Base-by-base conservation (phyloP, 768 basidiomycete genomes). In the Leucogyrophana mollusca region DNA sequence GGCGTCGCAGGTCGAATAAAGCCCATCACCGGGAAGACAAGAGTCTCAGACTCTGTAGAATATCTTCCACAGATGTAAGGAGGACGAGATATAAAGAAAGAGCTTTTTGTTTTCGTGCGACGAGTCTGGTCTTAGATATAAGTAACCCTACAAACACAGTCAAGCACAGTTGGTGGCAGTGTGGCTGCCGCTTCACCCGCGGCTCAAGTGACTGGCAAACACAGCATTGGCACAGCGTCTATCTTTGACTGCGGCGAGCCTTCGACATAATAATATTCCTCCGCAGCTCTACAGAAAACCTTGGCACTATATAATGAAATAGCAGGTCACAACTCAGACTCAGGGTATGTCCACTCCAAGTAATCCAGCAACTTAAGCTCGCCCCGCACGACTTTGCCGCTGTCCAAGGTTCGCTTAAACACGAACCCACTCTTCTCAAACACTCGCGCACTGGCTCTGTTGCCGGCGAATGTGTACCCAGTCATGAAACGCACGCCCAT, bases 1-100 rank as follows among this genome's bases (percentile, higher is more conserved):
- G 94, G 92, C 1, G 91, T 95, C 7, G 93, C 94, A 47, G 89
- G 90, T 35, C 87, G 83, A 51, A 93, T 74, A 56, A 71, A 56
- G 50, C 79, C 72, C 87, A 87, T 87, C 40, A 39, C 53, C 38
- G 27, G 34, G 21, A 34, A 21, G 36, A n/a, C 30, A 22, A 42
- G 45, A 39, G 49, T 37, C 44, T 38, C 16, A 34, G 27, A 34
- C 38, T 23, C 23, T 40, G 38, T 13, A 40, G 14, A 23, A 17
- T 20, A 7, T 18, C 8, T 40, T 37, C 7, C 9, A 37, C 18
- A 40, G 18, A 22, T 18, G 16, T 17, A 40, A 17, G 21, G 23
- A 40, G 13, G 14, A 8, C 16, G 40, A 24, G 24, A 3, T n/a
- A 22, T 22, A 25, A 5, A 9, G 8, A 39, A 27, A 14, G 20